Base-by-base conservation (phyloP, 2,329 filamentous ascomycete genomes). In the Verticillium klebahnii region DNA sequence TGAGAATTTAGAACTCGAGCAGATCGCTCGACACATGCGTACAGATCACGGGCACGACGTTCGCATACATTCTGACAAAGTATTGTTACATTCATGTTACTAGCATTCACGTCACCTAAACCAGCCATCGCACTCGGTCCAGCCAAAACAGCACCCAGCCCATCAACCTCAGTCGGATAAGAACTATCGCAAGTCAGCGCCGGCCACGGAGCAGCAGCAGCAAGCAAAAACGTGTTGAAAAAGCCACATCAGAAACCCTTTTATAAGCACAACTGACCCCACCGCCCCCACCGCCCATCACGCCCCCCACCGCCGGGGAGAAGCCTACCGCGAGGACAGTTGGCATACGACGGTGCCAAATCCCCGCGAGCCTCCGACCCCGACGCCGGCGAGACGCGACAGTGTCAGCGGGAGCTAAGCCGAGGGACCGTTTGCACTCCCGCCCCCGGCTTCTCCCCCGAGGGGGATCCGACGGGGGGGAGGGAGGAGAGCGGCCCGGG, bases 191-290 rank as follows among this genome's bases (percentile, higher is more conserved):
- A 52, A 29, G 45, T 52, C 19, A 52, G 45, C 45, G n/a, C 45
- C 45, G 11, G 45, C 34, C 45, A 14, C 45, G 19, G 1, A 23
- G 56, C 56, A 23, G n/a, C 37, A 58, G 36, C 8, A 40, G 14
- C 23, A 29, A 31, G n/a, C 5, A 19, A 60, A 60, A 23, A 55
- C 12, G 31, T 37, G 31, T 17, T 15, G 32, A 37, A 34, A 55
- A 32, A 39, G 31, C 37, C 40, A 68, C 67, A 65, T 79, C 77
- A 79, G 77, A 78, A 78, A 78, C 77, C 77, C 75, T 65, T 68
- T 72, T 79, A 77, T 75, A 79, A 79, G 77, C 77, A 79, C 74
- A 68, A 79, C 77, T 68, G 67, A 76, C 71, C 70, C 69, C 74
- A 70, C 71, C 74, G 62, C 67, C 66, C 67, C 64, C 61, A 59